Percentiles rank a stretch among this genome's conserved stretches.
Conservation (phyloP, 139 green algal genomes). For the Asterochloris sp. region DNA sequence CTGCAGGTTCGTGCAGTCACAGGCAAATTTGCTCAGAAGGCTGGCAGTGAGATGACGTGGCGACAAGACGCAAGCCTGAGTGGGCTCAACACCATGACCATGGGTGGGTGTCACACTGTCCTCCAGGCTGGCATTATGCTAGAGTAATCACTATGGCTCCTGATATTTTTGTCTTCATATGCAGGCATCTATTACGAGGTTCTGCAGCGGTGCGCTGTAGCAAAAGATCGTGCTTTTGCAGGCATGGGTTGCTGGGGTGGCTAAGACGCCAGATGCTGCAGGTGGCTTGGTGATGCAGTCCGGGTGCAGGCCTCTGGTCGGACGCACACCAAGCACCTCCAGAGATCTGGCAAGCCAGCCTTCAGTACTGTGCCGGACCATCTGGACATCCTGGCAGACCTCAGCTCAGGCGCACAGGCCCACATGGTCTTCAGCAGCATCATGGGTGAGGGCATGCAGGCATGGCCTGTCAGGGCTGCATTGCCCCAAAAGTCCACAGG, state of each 20-base stretch:
- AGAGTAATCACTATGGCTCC: no score
- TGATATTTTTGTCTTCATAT: no score
- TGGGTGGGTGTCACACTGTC: neutral
- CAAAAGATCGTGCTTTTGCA: neutral
- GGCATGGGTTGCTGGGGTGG: neutral
- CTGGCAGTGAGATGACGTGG: constrained; percentile 14
- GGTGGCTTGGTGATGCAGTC: constrained; percentile 30
- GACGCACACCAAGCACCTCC: constrained; percentile 19
- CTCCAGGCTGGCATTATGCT: no score
- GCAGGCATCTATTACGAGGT: constrained; percentile 33
- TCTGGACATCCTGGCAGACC: constrained; percentile 30
- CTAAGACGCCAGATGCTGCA: neutral
- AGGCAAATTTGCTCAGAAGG: neutral
- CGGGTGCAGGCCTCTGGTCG: constrained; percentile 21
- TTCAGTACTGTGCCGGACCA: constrained; percentile 28
- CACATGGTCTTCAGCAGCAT: constrained; percentile 31
- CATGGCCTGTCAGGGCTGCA: neutral
- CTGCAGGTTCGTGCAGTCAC: constrained; percentile 23
- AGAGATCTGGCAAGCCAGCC: neutral
- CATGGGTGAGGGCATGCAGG: constrained; percentile 2
- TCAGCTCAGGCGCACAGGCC: constrained; percentile 30
- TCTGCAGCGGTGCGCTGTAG: constrained; percentile 23
- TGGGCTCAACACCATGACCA: constrained; percentile 24
- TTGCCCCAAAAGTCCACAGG: neutral
- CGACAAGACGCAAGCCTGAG: constrained; percentile 4